These are phyloP conservation scores for Biscogniauxia mediterranea DNA, from an alignment of 2,329 filamentous ascomycete genomes.

Conservation along the genomic window DNA sequence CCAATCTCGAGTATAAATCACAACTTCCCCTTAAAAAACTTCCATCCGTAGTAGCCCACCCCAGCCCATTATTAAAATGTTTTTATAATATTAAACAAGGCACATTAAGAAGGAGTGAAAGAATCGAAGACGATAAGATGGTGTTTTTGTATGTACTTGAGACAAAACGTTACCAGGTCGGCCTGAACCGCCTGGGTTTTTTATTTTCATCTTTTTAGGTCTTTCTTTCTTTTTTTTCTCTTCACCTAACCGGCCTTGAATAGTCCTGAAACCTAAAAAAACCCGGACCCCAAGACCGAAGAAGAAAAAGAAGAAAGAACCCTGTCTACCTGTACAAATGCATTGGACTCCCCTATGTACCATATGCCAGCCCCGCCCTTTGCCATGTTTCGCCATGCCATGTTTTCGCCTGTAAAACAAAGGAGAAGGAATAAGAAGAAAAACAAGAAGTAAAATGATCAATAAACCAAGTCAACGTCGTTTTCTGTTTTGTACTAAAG, in stretches of 20 bases:
- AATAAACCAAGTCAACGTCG: neutral
- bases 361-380: slow-evolving; percentile 8
- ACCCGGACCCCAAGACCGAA: neutral
- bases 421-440: slow-evolving; percentile 3
- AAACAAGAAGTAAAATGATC: slow-evolving; percentile 11
- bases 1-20: too few relatives aligned
- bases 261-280: neutral
- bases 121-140: neutral
- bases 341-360: slow-evolving; percentile 14
- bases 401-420: slow-evolving; percentile 14
- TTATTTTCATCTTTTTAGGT: slow-evolving; percentile 7
- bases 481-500: slow-evolving; percentile 9
- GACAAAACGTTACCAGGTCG: too few relatives aligned
- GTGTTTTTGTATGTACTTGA: neutral
- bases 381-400: slow-evolving; percentile 21
- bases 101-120: neutral
- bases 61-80: neutral
- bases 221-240: slow-evolving; percentile 10
- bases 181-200: too few relatives aligned
- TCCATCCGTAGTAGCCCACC: neutral
- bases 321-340: slow-evolving; percentile 25
- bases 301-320: slow-evolving; percentile 1
- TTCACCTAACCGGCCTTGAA: slow-evolving; percentile 14
- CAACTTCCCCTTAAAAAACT: neutral
- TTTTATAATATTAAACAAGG: neutral